Evolutionary conservation across 768 basidiomycete species (phyloP).

Genomic region (Chalciporus chontae): DNA sequence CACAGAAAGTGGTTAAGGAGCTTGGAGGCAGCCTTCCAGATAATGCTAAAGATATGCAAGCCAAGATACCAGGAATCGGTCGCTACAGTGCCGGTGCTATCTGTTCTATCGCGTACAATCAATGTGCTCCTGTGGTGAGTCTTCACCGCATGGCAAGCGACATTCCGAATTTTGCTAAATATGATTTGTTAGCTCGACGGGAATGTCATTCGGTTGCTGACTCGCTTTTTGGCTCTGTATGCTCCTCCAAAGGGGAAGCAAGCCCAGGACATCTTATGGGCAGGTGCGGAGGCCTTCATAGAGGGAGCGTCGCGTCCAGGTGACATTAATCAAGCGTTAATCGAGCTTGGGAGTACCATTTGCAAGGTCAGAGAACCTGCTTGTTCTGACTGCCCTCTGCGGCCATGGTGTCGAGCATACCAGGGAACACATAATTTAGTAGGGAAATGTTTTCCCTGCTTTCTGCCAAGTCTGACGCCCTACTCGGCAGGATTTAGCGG

Average conservation of each 20-base stretch:
- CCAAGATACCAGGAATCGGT: conserved; percentile 82
- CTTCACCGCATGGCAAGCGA: neutral
- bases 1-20: conserved; percentile 69
- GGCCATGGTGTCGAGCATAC: conserved; percentile 66
- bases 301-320: conserved; percentile 55
- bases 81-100: conserved; percentile 86
- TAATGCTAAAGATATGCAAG: conserved; percentile 78
- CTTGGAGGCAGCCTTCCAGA: conserved; percentile 71
- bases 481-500: neutral
- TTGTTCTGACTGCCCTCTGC: conserved; percentile 73
- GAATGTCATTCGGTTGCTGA: conserved; percentile 83
- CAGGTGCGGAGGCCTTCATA: conserved; percentile 69
- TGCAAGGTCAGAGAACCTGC: conserved; percentile 83
- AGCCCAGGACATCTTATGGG: conserved; percentile 82
- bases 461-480: neutral
- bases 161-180: neutral
- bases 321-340: conserved; percentile 89
- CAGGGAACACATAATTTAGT: conserved; percentile 16
- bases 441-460: neutral
- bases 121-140: conserved; percentile 80
- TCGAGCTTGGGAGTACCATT: conserved; percentile 91
- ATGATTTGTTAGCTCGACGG: conserved; percentile 67
- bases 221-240: conserved; percentile 79
- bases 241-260: conserved; percentile 76
- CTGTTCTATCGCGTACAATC: conserved; percentile 84